Evolutionary conservation across 495 filamentous ascomycete genomes (phyloP).

Genomic region (Penicillium robsamsonii): DNA sequence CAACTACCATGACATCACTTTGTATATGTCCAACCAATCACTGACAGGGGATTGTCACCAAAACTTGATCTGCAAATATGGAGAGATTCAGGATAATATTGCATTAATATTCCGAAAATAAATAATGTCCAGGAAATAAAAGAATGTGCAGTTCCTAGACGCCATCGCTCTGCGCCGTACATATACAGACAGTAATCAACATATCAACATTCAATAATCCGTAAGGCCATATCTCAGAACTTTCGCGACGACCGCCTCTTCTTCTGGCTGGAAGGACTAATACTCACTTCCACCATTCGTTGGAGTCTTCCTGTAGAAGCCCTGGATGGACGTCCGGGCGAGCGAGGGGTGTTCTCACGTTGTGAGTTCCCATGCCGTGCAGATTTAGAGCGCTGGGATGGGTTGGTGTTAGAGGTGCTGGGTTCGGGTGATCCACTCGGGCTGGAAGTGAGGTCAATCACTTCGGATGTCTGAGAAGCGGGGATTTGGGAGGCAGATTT

Average conservation of each 20-base stretch:
- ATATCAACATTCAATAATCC: background rate
- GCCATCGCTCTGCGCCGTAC: slow-evolving; percentile 8
- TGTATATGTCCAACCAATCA: slow-evolving; percentile 16
- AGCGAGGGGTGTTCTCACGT: slow-evolving; percentile 25
- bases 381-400: slow-evolving; percentile 13
- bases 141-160: slow-evolving; percentile 10
- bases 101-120: background rate
- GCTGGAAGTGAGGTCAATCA: slow-evolving; percentile 48
- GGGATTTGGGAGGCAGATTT: slow-evolving; percentile 12
- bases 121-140: slow-evolving; percentile 3
- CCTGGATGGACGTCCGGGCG: slow-evolving; percentile 19
- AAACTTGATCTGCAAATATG: slow-evolving; percentile 1
- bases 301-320: slow-evolving; percentile 22
- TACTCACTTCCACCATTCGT: slow-evolving; percentile 23
- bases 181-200: background rate
- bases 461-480: slow-evolving; percentile 26
- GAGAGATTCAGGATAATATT: background rate
- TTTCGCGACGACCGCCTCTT: slow-evolving; percentile 23
- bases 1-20: slow-evolving; percentile 18
- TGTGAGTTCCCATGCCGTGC: slow-evolving; percentile 39
- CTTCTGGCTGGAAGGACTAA: slow-evolving; percentile 27
- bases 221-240: slow-evolving; percentile 4
- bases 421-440: slow-evolving; percentile 32
- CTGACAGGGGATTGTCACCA: slow-evolving; percentile 15
- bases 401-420: slow-evolving; percentile 13